phyloP scores from a whole-genome alignment of 495 filamentous ascomycete species.

The Xylaria sp. region DNA sequence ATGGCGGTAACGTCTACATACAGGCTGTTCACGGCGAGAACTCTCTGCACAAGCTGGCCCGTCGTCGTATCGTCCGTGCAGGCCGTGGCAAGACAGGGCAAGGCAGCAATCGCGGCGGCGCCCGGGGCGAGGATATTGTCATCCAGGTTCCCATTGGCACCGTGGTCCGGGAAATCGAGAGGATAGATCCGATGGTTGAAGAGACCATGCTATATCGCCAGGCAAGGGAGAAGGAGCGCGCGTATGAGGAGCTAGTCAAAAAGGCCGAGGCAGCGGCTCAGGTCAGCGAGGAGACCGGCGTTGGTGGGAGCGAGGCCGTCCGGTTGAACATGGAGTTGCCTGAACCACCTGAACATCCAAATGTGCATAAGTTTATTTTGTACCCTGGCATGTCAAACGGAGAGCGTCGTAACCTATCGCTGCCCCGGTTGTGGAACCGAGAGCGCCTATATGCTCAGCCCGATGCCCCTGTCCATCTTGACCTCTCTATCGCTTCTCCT shows the following conservation, averaged over 20 bases:
- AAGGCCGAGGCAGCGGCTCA: constrained; percentile 41
- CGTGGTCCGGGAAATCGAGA: constrained; percentile 79
- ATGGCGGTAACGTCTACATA: constrained; percentile 90
- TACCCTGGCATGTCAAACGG: constrained; percentile 77
- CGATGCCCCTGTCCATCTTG: constrained; percentile 74
- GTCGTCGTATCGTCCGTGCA: constrained; percentile 77
- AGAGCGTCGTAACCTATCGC: constrained; percentile 64
- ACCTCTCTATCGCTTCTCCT: constrained; percentile 81
- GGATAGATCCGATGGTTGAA: constrained; percentile 78
- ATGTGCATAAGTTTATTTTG: constrained; percentile 79
- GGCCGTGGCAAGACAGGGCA: constrained; percentile 83
- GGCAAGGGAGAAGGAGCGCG: constrained; percentile 41
- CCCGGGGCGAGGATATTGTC: constrained; percentile 83
- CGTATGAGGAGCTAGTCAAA: constrained; percentile 36
- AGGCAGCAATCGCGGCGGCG: constrained; percentile 80
- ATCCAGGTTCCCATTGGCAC: constrained; percentile 93
- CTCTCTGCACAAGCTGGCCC: constrained; percentile 88
- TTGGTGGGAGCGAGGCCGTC: constrained; percentile 28
- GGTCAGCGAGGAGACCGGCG: constrained; percentile 46
- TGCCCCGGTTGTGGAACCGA: constrained; percentile 65
- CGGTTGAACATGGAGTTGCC: constrained; percentile 35
- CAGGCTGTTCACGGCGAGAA: constrained; percentile 91
- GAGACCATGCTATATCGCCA: constrained; percentile 54
- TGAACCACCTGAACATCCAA: constrained; percentile 42
- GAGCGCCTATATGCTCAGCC: constrained; percentile 69